Evolutionary conservation across 2,329 filamentous ascomycete genomes (phyloP).

Genomic region (Paramyrothecium roridum): DNA sequence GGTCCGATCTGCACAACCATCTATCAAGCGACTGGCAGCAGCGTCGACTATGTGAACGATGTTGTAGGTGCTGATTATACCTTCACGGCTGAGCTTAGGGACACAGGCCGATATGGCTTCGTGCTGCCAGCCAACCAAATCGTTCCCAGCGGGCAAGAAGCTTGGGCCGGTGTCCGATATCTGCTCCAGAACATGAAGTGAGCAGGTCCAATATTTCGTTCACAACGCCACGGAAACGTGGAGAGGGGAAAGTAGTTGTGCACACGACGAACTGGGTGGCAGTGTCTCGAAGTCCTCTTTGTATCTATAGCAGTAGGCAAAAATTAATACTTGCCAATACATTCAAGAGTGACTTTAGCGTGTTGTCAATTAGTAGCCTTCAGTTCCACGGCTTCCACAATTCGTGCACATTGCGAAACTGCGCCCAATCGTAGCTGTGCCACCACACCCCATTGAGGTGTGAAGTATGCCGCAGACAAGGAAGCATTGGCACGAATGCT

Average conservation of each 20-base stretch:
- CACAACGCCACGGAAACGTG: neutral
- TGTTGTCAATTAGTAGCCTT: too few species aligned
- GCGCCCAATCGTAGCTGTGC: too few species aligned
- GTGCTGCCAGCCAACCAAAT: slow-evolving; percentile 37
- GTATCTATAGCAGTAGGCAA: too few species aligned
- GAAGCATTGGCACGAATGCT: too few species aligned
- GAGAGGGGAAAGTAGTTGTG: neutral
- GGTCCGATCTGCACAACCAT: slow-evolving; percentile 57
- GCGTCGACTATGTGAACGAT: slow-evolving; percentile 40
- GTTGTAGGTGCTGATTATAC: slow-evolving; percentile 34
- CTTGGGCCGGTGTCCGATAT: slow-evolving; percentile 51
- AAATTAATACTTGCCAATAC: too few species aligned
- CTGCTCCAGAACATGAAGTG: slow-evolving; percentile 41
- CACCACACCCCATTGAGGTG: too few species aligned
- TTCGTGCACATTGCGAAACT: too few species aligned
- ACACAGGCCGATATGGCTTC: slow-evolving; percentile 35
- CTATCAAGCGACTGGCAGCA: slow-evolving; percentile 48
- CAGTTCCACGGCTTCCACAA: too few species aligned
- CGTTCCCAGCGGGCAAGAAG: slow-evolving; percentile 36
- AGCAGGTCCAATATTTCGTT: neutral
- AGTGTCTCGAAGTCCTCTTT: too few species aligned
- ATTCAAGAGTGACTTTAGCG: too few species aligned
- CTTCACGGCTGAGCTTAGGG: slow-evolving; percentile 33
- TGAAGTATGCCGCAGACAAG: too few species aligned
- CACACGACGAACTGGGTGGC: neutral